Evolutionary conservation across 148 eudicot genomes (phyloP).

Genomic region (Rhododendron molle): DNA sequence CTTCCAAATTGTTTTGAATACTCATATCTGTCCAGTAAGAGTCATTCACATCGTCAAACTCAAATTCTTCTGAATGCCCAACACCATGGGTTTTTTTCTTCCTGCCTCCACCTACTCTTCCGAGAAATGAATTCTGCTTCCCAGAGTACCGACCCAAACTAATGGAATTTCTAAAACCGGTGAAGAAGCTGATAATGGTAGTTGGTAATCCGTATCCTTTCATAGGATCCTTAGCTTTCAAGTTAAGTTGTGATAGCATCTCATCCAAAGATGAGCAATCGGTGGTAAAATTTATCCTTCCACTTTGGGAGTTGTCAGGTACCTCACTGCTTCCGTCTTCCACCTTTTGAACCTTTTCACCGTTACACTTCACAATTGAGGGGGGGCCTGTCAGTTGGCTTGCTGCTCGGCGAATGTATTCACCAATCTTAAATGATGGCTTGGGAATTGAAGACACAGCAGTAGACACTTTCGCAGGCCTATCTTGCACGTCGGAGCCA

Average conservation of each 20-base stretch:
- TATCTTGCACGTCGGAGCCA: constrained; percentile 40
- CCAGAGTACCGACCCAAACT: constrained; percentile 32
- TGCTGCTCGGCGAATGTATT: constrained; percentile 82
- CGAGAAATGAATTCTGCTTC: constrained; percentile 21
- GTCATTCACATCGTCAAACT: constrained; percentile 84
- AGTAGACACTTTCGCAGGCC: constrained; percentile 60
- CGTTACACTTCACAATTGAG: constrained; percentile 26
- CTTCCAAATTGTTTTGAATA: constrained; percentile 64
- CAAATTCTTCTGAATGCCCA: constrained; percentile 61
- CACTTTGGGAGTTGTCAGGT: constrained; percentile 29
- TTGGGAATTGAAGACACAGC: constrained; percentile 44
- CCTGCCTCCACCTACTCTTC: constrained; percentile 38
- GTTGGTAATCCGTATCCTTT: constrained; percentile 38
- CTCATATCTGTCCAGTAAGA: constrained; percentile 96
- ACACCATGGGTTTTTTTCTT: constrained; percentile 48
- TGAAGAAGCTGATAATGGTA: constrained; percentile 41
- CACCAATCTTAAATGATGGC: constrained; percentile 91
- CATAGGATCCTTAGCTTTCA: constrained; percentile 63
- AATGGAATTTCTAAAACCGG: constrained; percentile 59
- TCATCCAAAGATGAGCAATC: constrained; percentile 55
- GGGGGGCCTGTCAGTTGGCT: constrained; percentile 76
- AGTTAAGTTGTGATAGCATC: constrained; percentile 62
- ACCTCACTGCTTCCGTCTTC: constrained; percentile 25
- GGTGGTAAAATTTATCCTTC: constrained; percentile 15
- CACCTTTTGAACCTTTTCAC: constrained; percentile 23